Base-by-base conservation (phyloP, 768 basidiomycete species). In the Mycena haematopus region DNA sequence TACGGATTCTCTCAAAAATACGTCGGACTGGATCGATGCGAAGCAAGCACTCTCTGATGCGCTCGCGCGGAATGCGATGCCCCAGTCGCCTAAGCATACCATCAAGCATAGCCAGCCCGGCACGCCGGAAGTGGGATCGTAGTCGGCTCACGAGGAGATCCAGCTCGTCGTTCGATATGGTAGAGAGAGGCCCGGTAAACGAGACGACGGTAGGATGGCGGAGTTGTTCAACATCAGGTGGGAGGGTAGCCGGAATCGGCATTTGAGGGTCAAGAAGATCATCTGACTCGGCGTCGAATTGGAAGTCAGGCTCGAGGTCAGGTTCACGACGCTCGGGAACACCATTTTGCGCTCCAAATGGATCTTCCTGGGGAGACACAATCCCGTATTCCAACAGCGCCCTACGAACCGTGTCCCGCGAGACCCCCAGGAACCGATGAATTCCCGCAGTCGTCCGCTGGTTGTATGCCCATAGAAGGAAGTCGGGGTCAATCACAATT, bases 401-500 rank as follows among this genome's bases (percentile, higher is more conserved):
- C 1, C 65, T 59, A 0, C 68, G 65, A 19, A 71, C 60, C 14
- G 68, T 68, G 47, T 62, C 22, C 19, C 52, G 66, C 38, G 45
- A 46, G 11, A 58, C 62, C 42, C 27, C 63, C 51, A 35, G 73
- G 53, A 24, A 69, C 44, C 24, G 29, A 19, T 15, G 56, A 61
- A 36, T 73, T 33, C 40, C 38, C 19, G 35, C 52, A 9, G 60
- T 68, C 0, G 70, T 65, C 4, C 71, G 66, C 10, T 73, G 60
- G 1, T 60, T 38, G 0, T 71, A 51, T 0, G 71, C 69, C 51
- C 61, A 50, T 25, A 52, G 25, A 1, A 75, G 63, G 46, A 75
- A 67, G 3, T 65, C 53, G 1, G 62, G 65, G 35, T 77, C 69
- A 19, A 76, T 74, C 3, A 68, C 63, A 2, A 74, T 65, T 7